These are phyloP conservation scores for Cystofilobasidium macerans DNA, from an alignment of 768 basidiomycete species.

Conservation along the genomic window DNA sequence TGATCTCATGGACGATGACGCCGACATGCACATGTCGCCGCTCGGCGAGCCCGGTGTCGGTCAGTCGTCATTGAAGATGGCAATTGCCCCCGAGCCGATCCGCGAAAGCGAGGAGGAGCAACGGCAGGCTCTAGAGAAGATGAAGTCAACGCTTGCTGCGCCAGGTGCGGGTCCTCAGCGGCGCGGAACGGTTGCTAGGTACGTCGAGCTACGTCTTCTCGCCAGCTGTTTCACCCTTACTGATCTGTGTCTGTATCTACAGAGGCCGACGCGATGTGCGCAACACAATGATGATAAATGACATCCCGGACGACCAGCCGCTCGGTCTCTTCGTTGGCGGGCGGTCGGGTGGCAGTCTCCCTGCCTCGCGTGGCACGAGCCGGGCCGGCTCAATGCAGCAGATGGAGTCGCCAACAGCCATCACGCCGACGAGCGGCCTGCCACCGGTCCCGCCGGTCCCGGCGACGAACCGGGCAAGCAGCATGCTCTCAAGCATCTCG, in stretches of 20 bases:
- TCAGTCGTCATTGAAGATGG: constrained; percentile 32
- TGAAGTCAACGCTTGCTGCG: constrained; percentile 38
- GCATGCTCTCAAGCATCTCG: constrained; percentile 29
- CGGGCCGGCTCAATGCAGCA: constrained; percentile 19
- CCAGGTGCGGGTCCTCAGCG: constrained; percentile 28
- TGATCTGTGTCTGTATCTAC: neutral
- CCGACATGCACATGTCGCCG: constrained; percentile 27
- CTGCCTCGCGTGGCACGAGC: constrained; percentile 7
- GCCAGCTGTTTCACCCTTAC: neutral
- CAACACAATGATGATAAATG: constrained; percentile 37
- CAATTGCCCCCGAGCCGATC: constrained; percentile 35
- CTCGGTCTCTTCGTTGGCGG: constrained; percentile 30
- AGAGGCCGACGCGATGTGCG: constrained; percentile 40
- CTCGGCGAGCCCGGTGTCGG: constrained; percentile 1
- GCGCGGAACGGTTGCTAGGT: constrained; percentile 32
- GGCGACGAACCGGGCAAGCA: constrained; percentile 24
- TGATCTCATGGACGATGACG: constrained; percentile 32
- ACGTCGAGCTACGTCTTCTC: neutral
- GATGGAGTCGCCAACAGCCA: constrained; percentile 5
- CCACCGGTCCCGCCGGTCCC: constrained; percentile 24
- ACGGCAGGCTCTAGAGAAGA: constrained; percentile 36
- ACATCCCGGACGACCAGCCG: constrained; percentile 31
- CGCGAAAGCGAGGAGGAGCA: constrained; percentile 38
- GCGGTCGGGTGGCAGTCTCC: constrained; percentile 9
- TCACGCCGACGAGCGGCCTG: constrained; percentile 20